A percentile compares a stretch with the other conserved stretches of the same genome.
phyloP scores from a whole-genome alignment of 768 basidiomycete genomes.

The Kwoniella heveanensis region DNA sequence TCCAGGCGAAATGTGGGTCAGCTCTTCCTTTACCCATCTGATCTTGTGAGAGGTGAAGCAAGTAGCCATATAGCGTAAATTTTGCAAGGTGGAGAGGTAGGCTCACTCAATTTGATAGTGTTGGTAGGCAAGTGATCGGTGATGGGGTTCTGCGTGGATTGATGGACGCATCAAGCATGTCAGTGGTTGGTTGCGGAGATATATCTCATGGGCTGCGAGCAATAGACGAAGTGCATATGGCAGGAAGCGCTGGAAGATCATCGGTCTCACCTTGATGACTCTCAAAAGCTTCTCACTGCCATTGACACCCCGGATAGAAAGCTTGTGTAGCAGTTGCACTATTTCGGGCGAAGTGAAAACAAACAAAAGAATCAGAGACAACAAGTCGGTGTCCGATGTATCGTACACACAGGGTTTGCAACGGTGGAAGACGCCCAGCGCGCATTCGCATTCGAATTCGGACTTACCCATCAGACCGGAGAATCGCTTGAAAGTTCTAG shows the following conservation, averaged over 20 bases:
- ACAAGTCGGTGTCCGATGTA: not conserved
- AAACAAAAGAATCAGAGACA: not conserved
- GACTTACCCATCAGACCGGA: constrained; percentile 94
- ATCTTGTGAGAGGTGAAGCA: no score
- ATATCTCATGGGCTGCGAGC: no score
- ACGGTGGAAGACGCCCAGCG: no score
- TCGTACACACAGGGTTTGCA: no score
- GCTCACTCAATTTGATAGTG: constrained; percentile 91
- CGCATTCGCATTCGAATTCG: no score
- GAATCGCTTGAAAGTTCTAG: constrained; percentile 97
- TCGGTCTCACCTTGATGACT: constrained; percentile 89
- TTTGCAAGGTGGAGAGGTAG: not conserved
- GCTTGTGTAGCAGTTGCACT: constrained; percentile 96
- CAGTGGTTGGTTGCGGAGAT: no score
- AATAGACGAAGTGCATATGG: no score
- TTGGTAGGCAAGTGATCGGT: constrained; percentile 91
- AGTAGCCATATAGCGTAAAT: no score
- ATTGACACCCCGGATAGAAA: constrained; percentile 93
- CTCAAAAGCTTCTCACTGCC: constrained; percentile 95
- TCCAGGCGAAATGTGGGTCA: not conserved
- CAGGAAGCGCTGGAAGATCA: no score
- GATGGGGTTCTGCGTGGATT: constrained; percentile 82
- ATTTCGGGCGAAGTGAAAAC: no score
- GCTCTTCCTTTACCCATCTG: no score
- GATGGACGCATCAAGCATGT: no score